Percentiles rank a stretch among this genome's conserved stretches.
phyloP scores from a whole-genome alignment of 148 eudicot genomes.

The Rhododendron mucronatum region DNA sequence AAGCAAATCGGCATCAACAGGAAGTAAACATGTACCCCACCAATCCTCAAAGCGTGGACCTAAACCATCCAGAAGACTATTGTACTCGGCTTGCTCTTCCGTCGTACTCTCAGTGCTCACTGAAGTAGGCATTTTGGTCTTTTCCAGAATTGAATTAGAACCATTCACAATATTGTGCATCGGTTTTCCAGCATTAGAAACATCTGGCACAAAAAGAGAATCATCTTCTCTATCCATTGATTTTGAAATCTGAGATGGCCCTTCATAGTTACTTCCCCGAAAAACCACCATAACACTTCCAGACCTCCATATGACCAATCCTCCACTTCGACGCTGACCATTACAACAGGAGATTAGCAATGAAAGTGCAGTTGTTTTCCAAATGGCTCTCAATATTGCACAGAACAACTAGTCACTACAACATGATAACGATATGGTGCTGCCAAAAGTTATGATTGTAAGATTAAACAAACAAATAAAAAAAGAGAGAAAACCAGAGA shows the following conservation, averaged over 20 bases:
- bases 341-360: slow-evolving; percentile 10
- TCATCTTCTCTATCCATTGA: slow-evolving; percentile 24
- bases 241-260: slow-evolving; percentile 49
- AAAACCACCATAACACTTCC: slow-evolving; percentile 99
- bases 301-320: slow-evolving; percentile 87
- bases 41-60: slow-evolving; percentile 97
- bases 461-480: neutral
- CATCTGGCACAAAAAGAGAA: slow-evolving; percentile 46
- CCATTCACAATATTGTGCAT: slow-evolving; percentile 16
- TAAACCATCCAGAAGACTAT: slow-evolving; percentile 67
- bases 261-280: slow-evolving; percentile 77
- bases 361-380: neutral
- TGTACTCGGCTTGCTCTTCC: slow-evolving; percentile 68
- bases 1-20: slow-evolving; percentile 95
- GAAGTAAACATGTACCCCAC: slow-evolving; percentile 98
- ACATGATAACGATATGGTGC: neutral
- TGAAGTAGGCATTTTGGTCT: slow-evolving; percentile 21
- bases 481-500: neutral
- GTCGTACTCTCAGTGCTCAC: slow-evolving; percentile 44
- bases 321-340: slow-evolving; percentile 87
- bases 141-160: slow-evolving; percentile 20
- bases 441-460: neutral
- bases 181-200: slow-evolving; percentile 32
- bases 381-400: neutral
- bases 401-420: neutral